These are phyloP conservation scores for Rhodomyrtus psidioides DNA, from an alignment of 441 rosid genomes.

Conservation along the genomic window DNA sequence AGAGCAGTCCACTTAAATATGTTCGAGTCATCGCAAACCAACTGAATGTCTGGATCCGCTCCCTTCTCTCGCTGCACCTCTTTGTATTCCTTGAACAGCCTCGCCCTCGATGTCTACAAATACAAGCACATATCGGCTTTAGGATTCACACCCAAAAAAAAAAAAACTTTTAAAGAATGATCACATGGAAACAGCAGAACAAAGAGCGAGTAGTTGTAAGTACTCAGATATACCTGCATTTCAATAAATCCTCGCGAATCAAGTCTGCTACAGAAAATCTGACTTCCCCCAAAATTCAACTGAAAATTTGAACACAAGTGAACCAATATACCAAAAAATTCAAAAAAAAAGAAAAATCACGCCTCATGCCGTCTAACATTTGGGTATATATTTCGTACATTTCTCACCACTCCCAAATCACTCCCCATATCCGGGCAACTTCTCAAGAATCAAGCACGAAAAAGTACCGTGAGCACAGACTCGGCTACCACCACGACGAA, in stretches of 20 bases:
- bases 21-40: slow-evolving; percentile 90
- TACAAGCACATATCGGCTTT: not conserved
- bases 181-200: not conserved
- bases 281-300: not conserved
- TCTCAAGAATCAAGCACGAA: not conserved
- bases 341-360: not conserved
- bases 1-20: slow-evolving; percentile 98
- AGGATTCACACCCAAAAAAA: not conserved
- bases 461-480: not conserved
- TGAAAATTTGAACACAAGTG: not conserved
- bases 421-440: not conserved
- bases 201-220: not conserved
- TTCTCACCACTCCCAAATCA: not conserved
- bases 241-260: not conserved
- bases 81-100: slow-evolving; percentile 95
- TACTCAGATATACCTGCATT: not conserved
- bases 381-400: not conserved
- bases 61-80: slow-evolving; percentile 93
- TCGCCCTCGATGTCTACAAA: slow-evolving; percentile 83
- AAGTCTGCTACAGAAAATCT: not conserved
- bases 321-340: not conserved
- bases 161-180: not conserved
- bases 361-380: not conserved
- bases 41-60: slow-evolving; percentile 90
- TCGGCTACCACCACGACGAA: not conserved